Evolutionary conservation across 2,329 filamentous ascomycete genomes (phyloP).

Genomic region (Colletotrichum neosansevieriae): DNA sequence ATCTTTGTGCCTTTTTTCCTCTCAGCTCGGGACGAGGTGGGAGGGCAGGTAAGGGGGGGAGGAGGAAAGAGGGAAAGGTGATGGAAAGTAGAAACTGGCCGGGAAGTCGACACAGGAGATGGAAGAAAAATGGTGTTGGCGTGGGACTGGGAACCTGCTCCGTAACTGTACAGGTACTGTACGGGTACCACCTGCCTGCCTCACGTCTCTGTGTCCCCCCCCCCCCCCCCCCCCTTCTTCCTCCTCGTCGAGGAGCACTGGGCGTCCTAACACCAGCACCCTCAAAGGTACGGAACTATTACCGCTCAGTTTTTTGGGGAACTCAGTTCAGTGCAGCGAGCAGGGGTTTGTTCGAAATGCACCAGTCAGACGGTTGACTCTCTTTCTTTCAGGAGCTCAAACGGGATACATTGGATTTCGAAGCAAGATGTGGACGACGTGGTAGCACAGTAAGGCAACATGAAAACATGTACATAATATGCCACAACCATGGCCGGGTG

Average conservation of each 20-base stretch:
- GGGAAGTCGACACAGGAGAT: constrained; percentile 43
- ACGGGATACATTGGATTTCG: neutral
- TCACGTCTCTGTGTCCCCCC: neutral
- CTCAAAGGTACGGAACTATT: neutral
- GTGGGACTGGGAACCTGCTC: constrained; percentile 41
- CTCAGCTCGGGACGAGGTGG: constrained; percentile 37
- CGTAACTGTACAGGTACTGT: constrained; percentile 13
- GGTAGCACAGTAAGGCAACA: constrained; percentile 30
- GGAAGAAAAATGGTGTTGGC: constrained; percentile 40
- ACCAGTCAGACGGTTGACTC: no score
- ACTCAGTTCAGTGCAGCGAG: constrained; percentile 3
- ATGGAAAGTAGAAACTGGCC: constrained; percentile 44
- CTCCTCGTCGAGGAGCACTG: neutral
- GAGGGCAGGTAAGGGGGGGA: constrained; percentile 36
- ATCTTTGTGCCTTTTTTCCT: constrained; percentile 40
- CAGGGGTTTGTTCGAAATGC: neutral
- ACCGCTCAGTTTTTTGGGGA: no score
- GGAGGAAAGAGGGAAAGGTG: constrained; percentile 43
- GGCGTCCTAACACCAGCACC: no score
- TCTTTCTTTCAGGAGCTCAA: no score
- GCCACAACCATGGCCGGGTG: neutral
- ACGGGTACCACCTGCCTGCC: constrained; percentile 9
- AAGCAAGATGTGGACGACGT: constrained; percentile 24
- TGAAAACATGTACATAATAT: constrained; percentile 18
- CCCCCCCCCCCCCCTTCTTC: no score